Conservation (phyloP, 2,329 filamentous ascomycete species). For the Elsinoe arachidis region DNA sequence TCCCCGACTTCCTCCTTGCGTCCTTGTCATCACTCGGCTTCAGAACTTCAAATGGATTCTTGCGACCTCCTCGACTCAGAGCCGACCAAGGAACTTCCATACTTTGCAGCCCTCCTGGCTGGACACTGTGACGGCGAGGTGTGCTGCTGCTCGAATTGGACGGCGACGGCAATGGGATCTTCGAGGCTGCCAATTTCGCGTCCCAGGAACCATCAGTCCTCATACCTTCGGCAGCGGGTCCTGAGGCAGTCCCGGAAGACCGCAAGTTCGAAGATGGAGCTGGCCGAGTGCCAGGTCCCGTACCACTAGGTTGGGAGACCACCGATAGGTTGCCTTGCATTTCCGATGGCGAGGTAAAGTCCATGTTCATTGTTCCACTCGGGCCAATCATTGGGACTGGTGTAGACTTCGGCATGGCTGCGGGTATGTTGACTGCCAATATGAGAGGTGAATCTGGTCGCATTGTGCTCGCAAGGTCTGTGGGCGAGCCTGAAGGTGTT, state of each 20-base stretch:
- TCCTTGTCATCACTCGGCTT: slow-evolving; percentile 11
- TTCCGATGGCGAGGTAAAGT: not conserved
- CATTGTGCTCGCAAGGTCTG: not conserved
- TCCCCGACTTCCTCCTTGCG: slow-evolving; percentile 10
- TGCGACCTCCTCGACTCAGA: not conserved
- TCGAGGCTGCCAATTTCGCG: not conserved
- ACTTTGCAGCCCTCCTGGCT: slow-evolving; percentile 1
- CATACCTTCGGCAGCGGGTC: not conserved
- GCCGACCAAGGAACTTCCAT: not conserved
- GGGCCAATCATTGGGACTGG: slow-evolving; percentile 8
- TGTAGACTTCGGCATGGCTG: not conserved
- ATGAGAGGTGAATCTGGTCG: not conserved
- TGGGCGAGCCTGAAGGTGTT: not conserved
- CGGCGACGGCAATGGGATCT: not conserved
- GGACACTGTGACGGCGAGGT: not conserved
- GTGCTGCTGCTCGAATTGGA: not conserved
- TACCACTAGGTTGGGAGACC: not conserved
- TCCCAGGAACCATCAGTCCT: slow-evolving; percentile 1
- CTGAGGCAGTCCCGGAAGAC: not conserved
- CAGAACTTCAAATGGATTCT: not conserved
- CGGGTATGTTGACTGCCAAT: not conserved
- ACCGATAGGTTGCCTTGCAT: not conserved
- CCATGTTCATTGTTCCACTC: not conserved
- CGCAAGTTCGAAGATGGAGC: not conserved
- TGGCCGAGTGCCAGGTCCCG: not conserved